Conservation (phyloP, 306 rosid genomes). For the Inga oerstediana region DNA sequence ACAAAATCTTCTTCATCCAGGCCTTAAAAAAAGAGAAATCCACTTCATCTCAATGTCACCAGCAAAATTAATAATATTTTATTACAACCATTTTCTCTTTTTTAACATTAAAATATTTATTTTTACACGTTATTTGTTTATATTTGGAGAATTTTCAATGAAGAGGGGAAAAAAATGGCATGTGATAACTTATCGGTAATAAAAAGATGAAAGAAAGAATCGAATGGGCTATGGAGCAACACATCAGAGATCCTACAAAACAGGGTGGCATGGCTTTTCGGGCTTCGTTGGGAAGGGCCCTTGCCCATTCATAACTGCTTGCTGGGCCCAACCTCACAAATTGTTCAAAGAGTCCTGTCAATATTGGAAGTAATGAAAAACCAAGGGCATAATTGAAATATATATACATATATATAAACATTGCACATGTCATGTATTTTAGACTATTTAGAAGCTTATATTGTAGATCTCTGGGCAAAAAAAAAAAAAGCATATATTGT, state of each 20-base stretch:
- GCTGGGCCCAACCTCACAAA: not conserved
- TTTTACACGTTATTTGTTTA: not conserved
- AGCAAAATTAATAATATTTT: not conserved
- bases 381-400: too few species aligned
- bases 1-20: not conserved
- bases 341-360: not conserved
- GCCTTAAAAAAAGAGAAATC: too few species aligned
- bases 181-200: not conserved
- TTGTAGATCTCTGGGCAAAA: too few species aligned
- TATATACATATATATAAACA: too few species aligned
- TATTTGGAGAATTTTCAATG: not conserved
- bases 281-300: slow-evolving; percentile 30
- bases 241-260: not conserved
- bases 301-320: not conserved
- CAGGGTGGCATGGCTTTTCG: not conserved
- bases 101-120: not conserved
- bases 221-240: slow-evolving; percentile 5
- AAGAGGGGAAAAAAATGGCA: not conserved
- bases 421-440: too few species aligned
- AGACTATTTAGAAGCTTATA: too few species aligned
- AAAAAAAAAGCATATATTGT: too few species aligned
- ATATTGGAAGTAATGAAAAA: too few species aligned
- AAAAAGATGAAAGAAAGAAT: not conserved
- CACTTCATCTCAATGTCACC: not conserved
- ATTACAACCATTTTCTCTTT: not conserved